Percentiles rank a stretch among this genome's conserved stretches.
Conservation (phyloP, 2,329 filamentous ascomycete species). For the Penicillium oxalicum region DNA sequence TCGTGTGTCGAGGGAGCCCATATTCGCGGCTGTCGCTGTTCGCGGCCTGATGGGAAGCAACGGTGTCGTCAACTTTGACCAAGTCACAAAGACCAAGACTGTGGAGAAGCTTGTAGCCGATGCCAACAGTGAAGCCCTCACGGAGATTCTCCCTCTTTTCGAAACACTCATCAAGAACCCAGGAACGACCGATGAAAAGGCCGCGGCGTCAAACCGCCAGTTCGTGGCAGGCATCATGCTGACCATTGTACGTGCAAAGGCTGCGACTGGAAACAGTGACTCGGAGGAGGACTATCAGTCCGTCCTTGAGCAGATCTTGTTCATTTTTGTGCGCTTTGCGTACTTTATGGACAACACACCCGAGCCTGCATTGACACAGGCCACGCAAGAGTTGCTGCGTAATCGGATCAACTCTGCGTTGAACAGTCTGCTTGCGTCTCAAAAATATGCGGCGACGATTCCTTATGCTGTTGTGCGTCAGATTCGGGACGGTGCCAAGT, state of each 20-base stretch:
- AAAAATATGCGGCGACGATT: conserved; percentile 32
- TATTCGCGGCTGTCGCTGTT: conserved; percentile 56
- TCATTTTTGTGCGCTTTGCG: conserved; percentile 44
- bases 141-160: conserved; percentile 51
- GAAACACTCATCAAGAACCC: conserved; percentile 44
- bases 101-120: conserved; percentile 66
- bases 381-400: conserved; percentile 48
- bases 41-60: conserved; percentile 62
- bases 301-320: conserved; percentile 42
- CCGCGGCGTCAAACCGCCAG: conserved; percentile 43
- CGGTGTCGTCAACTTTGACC: conserved; percentile 75
- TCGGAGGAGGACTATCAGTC: conserved; percentile 32
- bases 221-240: conserved; percentile 49
- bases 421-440: conserved; percentile 44
- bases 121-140: conserved; percentile 47
- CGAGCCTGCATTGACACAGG: conserved; percentile 42
- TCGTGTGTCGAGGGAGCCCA: conserved; percentile 57
- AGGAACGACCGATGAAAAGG: conserved; percentile 40
- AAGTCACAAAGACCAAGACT: conserved; percentile 77
- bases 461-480: conserved; percentile 38
- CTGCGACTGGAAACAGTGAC: conserved; percentile 23
- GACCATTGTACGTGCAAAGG: conserved; percentile 42
- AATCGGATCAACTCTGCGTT: conserved; percentile 52
- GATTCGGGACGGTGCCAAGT: conserved; percentile 36
- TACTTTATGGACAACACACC: conserved; percentile 44